Base-by-base conservation (phyloP, 805 yeast species). In the Kregervanrija pseudodelftensis region DNA sequence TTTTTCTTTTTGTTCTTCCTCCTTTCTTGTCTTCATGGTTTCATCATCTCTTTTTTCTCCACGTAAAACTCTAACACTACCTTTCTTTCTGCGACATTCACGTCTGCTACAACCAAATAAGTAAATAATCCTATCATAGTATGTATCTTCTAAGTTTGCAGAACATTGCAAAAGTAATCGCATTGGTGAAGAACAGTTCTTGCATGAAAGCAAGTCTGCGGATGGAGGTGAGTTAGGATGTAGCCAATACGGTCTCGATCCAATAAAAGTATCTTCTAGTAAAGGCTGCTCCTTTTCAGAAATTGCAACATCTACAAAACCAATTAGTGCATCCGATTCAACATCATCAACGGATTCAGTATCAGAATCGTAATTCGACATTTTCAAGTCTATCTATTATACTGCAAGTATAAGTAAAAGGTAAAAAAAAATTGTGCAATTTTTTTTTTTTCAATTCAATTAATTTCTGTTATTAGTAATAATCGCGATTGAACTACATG, bases 121-220 rank as follows among this genome's bases (percentile, higher is more conserved):
- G 57, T 91, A 93, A 13, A 93, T 63, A 3, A 79, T 80, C 48
- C 99, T 76, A 55, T 87, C 96, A 58, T 90, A 88, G 36, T 79
- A 68, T 10, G 81, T 71, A 33, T 74, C 74, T 32, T 80, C 86
- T 36, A 90, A 63, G 1, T 95, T 95, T 0, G 95, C 83, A 63
- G 74, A 83, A 1, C 91, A 83, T 60, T 93, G 98, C 1, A 82
- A 63, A 30, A 90, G 67, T 39, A 91, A 64, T 11, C 84, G 77
- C 82, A 88, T 73, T 12, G 69, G 65, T 9, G 68, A 61, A 1
- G 64, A 65, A 66, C 99, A 93, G 43, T 73, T 74, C 40, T 73
- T 76, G 67, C 99, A 93, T 33, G 64, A 59, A 8, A 82, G 56
- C 14, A 77, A 60, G 3, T 72, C 73, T 1, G 67, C 66, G 13